Base-by-base conservation (phyloP, 345 rosid genomes). In the Eucalyptus tenuipes region DNA sequence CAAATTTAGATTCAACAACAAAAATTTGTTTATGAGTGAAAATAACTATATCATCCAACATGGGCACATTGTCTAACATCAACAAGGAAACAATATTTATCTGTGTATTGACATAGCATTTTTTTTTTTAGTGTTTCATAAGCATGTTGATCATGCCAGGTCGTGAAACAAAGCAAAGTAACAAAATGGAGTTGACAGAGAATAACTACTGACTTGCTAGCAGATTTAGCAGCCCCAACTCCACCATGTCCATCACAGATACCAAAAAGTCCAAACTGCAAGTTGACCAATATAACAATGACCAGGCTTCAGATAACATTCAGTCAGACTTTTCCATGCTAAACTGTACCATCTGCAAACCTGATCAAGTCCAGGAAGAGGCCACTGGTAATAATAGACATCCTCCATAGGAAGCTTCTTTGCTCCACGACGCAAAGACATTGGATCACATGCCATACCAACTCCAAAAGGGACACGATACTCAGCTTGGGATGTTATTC, bases 161-260 rank as follows among this genome's bases (percentile, higher is more conserved):
- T 86, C 25, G 18, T 59, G 47, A 84, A 86, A 81, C 75, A 25
- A 79, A 47, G 87, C 86, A 90, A 88, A 82, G 68, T 22, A 88
- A 47, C 37, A 86, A 86, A 85, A 88, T 82, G 79, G 89, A 85
- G 86, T 88, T 86, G 59, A 88, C 87, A 91, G 80, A 49, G 89
- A 90, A 89, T 88, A 40, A 75, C 47, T 90, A 96, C 99, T 91
- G 88, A 98, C 99, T 95, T 93, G 96, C 94, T 96, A 40, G 99
- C 99, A 92, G 95, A 92, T 91, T 95, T 91, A 53, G 99, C 99
- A 89, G 99, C 99, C 44, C 88, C 96, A 88, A 88, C 94, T 87
- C 99, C 99, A 86, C 99, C 98, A 91, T 98, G 99, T 89, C 99
- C 99, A 94, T 97, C 99, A 92, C 99, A 98, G 90, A 98, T 93